Evolutionary conservation across 2,329 filamentous ascomycete species (phyloP).

Genomic region (Beauveria australis): DNA sequence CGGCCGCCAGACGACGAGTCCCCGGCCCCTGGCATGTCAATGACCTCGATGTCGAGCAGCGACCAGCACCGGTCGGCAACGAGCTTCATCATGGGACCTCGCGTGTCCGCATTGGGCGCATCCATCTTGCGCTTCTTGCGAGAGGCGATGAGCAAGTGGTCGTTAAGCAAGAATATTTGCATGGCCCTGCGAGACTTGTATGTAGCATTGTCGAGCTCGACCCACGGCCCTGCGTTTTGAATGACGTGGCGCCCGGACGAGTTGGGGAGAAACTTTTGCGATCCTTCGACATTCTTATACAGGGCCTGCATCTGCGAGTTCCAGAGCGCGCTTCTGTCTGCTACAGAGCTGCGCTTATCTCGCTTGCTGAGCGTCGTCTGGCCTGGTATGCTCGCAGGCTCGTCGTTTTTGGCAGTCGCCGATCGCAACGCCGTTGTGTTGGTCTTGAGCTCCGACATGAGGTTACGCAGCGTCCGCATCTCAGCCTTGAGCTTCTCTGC

Average conservation of each 20-base stretch:
- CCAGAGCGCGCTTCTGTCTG: slow-evolving; percentile 58
- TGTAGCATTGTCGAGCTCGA: slow-evolving; percentile 93
- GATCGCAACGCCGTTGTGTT: slow-evolving; percentile 61
- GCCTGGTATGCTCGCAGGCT: slow-evolving; percentile 39
- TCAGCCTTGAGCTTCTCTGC: slow-evolving; percentile 95
- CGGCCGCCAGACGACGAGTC: slow-evolving; percentile 44
- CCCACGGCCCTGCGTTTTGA: slow-evolving; percentile 86
- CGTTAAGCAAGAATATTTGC: slow-evolving; percentile 87
- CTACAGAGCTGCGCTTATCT: slow-evolving; percentile 85
- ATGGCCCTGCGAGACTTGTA: slow-evolving; percentile 89
- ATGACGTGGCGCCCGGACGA: slow-evolving; percentile 87
- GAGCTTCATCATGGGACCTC: slow-evolving; percentile 60
- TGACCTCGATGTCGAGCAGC: slow-evolving; percentile 82
- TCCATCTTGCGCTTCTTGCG: slow-evolving; percentile 88
- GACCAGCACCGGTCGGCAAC: slow-evolving; percentile 94
- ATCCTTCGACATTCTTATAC: slow-evolving; percentile 96
- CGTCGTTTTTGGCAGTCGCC: slow-evolving; percentile 44
- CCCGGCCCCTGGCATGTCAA: slow-evolving; percentile 68
- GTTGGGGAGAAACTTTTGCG: slow-evolving; percentile 91
- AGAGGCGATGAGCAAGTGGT: slow-evolving; percentile 84
- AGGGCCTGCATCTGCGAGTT: slow-evolving; percentile 64
- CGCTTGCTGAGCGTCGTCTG: slow-evolving; percentile 54
- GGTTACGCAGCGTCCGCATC: slow-evolving; percentile 80
- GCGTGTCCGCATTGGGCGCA: slow-evolving; percentile 40
- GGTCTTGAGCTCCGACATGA: slow-evolving; percentile 87